Evolutionary conservation across 2,329 filamentous ascomycete genomes (phyloP), one percentile per base, ranked within the genome.

Genomic region (Biscogniauxia sp.): DNA sequence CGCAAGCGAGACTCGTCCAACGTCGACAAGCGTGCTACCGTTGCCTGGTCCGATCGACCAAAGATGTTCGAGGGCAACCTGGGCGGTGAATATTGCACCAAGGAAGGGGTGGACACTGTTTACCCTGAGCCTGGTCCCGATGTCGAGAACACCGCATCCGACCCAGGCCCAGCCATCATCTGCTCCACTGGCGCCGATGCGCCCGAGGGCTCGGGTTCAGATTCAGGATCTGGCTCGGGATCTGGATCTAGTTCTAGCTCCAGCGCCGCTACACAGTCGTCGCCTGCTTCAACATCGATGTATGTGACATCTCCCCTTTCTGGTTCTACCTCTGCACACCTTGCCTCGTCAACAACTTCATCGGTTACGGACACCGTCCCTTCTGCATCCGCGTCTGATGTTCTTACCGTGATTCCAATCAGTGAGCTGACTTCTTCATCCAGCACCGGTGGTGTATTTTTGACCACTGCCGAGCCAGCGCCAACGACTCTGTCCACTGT

Each of bases 21-120:
- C 4, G 63, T 62, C 54, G 28, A 60, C 57, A 76, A 76, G 71
- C 75, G 76, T 56, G 72, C 61, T 49, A 57, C 28, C 19, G 69
- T 67, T 41, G 68, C 79, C 54, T 86, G 91, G 72, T 76, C 78
- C 60, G 73, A 74, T 51, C 85, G 89, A 1, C 90, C 91, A 1
- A 75, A 81, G 53, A 84, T 93, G 74, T 93, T 92, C 72, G 81
- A 89, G 56, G 89, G 88, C 75, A 93, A 93, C 73, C 75, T 91
- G 65, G 77, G 69, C 51, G 76, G 75, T 53, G 83, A 84, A 57
- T 79, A 76, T 54, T 92, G 89, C 77, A 78, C 72, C 51, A 89
- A 87, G 41, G 85, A 88, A 69, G 77, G 79, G 45, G 72, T 79
- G 53, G 85, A 90, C 61, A 79, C 90, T 41, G 70, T 80, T 66